phyloP scores from a whole-genome alignment of 129 eudicot species.

The Helichrysum umbraculigerum region DNA sequence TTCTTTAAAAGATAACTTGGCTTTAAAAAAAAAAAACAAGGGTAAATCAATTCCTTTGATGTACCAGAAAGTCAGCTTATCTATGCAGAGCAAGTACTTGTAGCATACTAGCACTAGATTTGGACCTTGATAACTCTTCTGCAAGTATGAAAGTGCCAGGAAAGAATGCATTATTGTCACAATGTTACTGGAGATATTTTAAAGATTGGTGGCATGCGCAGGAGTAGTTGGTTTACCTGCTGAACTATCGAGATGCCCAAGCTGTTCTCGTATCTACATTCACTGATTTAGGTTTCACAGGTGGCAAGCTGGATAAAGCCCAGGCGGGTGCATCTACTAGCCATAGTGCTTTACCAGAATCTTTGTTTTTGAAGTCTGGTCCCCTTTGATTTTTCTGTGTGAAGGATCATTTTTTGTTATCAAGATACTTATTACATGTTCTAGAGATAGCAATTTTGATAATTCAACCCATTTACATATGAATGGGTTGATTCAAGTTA shows the following conservation, averaged over 20 bases:
- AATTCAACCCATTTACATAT: neutral
- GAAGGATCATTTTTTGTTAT: neutral
- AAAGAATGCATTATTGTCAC: neutral
- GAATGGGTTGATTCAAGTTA: neutral
- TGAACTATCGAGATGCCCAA: slow-evolving; percentile 9
- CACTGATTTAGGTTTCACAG: slow-evolving; percentile 26
- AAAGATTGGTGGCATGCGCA: neutral
- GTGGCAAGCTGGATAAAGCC: slow-evolving; percentile 50
- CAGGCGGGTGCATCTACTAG: slow-evolving; percentile 42
- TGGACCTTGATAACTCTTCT: neutral
- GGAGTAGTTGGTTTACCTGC: slow-evolving; percentile 13
- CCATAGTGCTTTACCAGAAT: slow-evolving; percentile 50
- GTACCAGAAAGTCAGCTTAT: slow-evolving; percentile 6
- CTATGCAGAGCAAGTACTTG: neutral
- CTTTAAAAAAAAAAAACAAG: neutral
- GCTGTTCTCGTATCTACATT: slow-evolving; percentile 17
- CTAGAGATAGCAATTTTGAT: neutral
- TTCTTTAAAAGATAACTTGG: neutral
- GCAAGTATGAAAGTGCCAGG: neutral
- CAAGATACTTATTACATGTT: neutral
- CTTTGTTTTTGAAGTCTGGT: slow-evolving; percentile 63
- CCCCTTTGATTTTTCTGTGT: slow-evolving; percentile 29
- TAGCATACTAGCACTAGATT: neutral
- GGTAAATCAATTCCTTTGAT: neutral
- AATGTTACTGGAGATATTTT: neutral